These are phyloP conservation scores for Parmelia sp. DNA, from an alignment of 495 filamentous ascomycete genomes.

Conservation along the genomic window DNA sequence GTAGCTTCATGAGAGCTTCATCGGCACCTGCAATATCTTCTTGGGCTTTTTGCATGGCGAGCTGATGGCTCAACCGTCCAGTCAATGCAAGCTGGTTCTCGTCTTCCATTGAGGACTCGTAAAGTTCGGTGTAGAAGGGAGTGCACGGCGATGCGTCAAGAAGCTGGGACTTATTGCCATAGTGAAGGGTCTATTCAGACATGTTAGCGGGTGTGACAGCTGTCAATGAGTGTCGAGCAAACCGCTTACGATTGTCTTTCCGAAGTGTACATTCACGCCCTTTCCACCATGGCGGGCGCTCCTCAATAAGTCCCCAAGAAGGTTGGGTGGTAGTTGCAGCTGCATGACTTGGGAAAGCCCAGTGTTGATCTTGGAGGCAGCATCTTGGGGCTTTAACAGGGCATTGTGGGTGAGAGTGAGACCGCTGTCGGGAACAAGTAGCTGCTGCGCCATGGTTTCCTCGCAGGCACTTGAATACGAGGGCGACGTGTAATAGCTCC, in stretches of 20 bases:
- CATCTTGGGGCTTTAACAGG: conserved; percentile 27
- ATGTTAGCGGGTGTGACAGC: conserved; percentile 36
- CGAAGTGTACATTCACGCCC: conserved; percentile 52
- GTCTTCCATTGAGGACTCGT: conserved; percentile 35
- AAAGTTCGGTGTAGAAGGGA: conserved; percentile 48
- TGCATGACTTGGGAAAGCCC: conserved; percentile 51
- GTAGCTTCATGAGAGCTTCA: conserved; percentile 50
- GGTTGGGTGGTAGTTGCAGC: conserved; percentile 55
- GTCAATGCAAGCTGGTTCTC: conserved; percentile 46
- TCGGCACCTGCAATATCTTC: conserved; percentile 47
- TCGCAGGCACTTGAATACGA: neutral
- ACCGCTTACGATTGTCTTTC: conserved; percentile 49
- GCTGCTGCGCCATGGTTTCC: conserved; percentile 34
- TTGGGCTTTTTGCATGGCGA: conserved; percentile 51
- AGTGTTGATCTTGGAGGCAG: conserved; percentile 26
- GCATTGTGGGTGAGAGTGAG: conserved; percentile 40
- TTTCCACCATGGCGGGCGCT: conserved; percentile 57
- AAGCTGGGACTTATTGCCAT: conserved; percentile 46
- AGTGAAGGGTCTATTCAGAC: conserved; percentile 42
- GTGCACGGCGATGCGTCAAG: conserved; percentile 43
- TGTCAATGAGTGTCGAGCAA: conserved; percentile 27
- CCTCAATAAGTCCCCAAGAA: conserved; percentile 65
- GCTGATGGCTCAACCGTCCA: conserved; percentile 49
- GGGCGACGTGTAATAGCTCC: neutral
- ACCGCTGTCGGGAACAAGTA: conserved; percentile 44